phyloP scores from a whole-genome alignment of 306 rosid genomes.

The Quercus parvula region DNA sequence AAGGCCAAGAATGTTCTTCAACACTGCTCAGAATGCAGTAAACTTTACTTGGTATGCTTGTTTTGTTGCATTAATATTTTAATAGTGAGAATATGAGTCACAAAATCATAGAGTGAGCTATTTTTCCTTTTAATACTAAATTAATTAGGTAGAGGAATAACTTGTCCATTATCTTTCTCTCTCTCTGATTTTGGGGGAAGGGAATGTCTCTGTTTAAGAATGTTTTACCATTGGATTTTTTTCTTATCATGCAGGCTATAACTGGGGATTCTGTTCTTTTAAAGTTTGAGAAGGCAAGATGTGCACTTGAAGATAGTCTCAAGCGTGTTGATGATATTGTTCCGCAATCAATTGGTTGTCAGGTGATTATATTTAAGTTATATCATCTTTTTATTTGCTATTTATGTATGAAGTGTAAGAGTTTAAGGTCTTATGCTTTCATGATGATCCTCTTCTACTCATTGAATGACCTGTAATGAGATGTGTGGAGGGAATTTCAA shows the following conservation, averaged over 20 bases:
- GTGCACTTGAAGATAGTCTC: conserved; percentile 84
- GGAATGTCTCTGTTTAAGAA: not conserved
- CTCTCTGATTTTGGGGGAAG: not conserved
- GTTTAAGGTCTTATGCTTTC: too few species aligned
- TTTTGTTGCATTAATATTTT: conserved; percentile 5
- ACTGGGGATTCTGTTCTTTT: conserved; percentile 90
- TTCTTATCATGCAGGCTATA: conserved; percentile 65
- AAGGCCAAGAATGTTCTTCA: conserved; percentile 84
- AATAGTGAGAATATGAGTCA: conserved; percentile 11
- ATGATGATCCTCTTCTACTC: not conserved
- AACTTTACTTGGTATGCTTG: conserved; percentile 82
- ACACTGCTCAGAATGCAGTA: conserved; percentile 90
- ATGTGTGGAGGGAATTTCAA: not conserved
- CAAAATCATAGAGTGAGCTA: conserved; percentile 7
- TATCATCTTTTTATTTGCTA: not conserved
- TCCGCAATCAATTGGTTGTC: conserved; percentile 85
- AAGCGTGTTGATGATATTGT: conserved; percentile 87
- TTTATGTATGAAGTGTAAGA: too few species aligned
- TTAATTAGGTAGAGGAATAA: not conserved
- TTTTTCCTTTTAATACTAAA: not conserved
- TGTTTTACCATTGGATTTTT: conserved; percentile 18
- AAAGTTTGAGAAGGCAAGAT: conserved; percentile 86
- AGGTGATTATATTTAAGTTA: conserved; percentile 46
- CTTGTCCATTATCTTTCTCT: not conserved
- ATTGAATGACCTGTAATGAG: not conserved